phyloP scores from a whole-genome alignment of 768 basidiomycete species.

The Boletus tylopilopsis region DNA sequence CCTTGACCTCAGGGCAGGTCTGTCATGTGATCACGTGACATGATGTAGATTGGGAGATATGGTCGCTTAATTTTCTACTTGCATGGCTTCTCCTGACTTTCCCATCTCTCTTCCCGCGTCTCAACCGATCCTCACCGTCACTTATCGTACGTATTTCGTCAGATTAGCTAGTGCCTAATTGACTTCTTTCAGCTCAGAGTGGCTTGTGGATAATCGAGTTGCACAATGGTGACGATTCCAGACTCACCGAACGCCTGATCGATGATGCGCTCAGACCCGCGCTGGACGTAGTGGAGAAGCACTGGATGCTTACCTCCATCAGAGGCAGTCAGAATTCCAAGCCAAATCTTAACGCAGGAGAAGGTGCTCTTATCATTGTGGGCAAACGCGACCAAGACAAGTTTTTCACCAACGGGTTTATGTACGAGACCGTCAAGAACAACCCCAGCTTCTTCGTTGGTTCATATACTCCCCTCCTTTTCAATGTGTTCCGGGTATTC shows the following conservation, averaged over 20 bases:
- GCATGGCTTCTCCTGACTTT: constrained; percentile 12
- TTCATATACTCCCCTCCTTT: constrained; percentile 31
- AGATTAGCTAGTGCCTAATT: not conserved
- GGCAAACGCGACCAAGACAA: constrained; percentile 76
- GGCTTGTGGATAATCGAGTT: constrained; percentile 76
- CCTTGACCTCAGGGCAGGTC: constrained; percentile 27
- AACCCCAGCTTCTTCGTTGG: constrained; percentile 67
- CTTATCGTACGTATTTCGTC: constrained; percentile 47
- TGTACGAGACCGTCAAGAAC: constrained; percentile 47
- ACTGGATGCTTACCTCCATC: constrained; percentile 57
- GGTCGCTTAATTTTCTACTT: not conserved
- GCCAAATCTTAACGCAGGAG: constrained; percentile 33
- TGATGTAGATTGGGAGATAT: too few species aligned
- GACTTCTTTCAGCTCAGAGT: constrained; percentile 34
- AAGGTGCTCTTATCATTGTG: constrained; percentile 73
- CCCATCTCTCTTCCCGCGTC: constrained; percentile 47
- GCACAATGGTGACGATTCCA: constrained; percentile 73
- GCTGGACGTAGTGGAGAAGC: constrained; percentile 65
- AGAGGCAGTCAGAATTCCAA: constrained; percentile 41
- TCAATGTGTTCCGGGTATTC: not conserved
- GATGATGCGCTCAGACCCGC: constrained; percentile 63
- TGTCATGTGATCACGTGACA: constrained; percentile 15
- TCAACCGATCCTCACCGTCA: constrained; percentile 60
- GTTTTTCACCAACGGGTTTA: constrained; percentile 86
- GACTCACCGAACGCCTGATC: constrained; percentile 58